Base-by-base conservation (phyloP, 1,284 basidiomycete species). In the Ceraceosorus bombacis region DNA sequence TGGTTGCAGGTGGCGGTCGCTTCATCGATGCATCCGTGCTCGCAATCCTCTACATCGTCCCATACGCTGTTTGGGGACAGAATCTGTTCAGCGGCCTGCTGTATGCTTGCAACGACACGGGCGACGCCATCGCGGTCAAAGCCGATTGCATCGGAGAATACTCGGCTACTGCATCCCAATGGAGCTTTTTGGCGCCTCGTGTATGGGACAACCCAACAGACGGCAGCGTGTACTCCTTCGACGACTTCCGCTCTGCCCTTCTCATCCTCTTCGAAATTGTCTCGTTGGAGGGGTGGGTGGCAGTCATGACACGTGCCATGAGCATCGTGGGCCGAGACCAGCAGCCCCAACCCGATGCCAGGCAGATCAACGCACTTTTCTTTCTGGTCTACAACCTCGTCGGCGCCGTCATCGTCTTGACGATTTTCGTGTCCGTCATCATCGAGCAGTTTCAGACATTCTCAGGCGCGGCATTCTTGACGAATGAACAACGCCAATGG, bases 241-340 rank as follows among this genome's bases (percentile, higher is more conserved):
- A 98, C 78, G 85, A 83, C 15, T 97, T 98, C 80, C 82, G 85
- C 9, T 81, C 86, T 5, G 88, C 90, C 0, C 81, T 97, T 52
- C 83, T 97, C 55, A 96, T 97, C 71, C 82, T 97, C 2, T 97
- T 97, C 73, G 94, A 98, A 79, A 94, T 95, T 72, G 90, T 97
- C 46, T 95, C 91, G 0, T 81, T 96, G 52, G 80, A 96, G 78
- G 94, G 94, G 2, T 97, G 94, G 94, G 85, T 89, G 43, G 88
- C 94, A 75, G 93, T 94, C 56, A 89, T 96, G 88, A 80, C 80
- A 27, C 82, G 86, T 9, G 88, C 87, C 1, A 90, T 90, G 80
- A 85, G 85, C 67, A 88, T 96, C 61, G 86, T 84, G 0, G 89
- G 88, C 0, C 59, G 59, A 17, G 69, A 77, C 51, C 56, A 55